Evolutionary conservation across 1,284 basidiomycete species (phyloP).

Genomic region (Lignosus rhinocerotis): DNA sequence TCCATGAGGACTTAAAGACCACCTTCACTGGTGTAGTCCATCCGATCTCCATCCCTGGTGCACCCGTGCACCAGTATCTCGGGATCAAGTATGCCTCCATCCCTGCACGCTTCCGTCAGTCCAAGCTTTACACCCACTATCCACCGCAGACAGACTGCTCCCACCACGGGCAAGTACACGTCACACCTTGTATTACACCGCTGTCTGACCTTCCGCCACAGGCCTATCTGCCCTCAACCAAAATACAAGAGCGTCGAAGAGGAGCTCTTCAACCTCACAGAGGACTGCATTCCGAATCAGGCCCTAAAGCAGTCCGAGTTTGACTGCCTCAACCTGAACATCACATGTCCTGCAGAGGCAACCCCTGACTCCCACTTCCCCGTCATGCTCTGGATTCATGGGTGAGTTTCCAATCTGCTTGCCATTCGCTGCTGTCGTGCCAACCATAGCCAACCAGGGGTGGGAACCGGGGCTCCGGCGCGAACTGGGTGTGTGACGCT

Average conservation of each 20-base stretch:
- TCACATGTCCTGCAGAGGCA: constrained; percentile 65
- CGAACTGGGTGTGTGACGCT: constrained; percentile 74
- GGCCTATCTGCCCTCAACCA: constrained; percentile 75
- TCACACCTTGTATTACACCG: neutral
- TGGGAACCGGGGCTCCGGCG: constrained; percentile 68
- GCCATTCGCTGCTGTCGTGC: constrained; percentile 6
- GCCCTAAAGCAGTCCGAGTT: constrained; percentile 67
- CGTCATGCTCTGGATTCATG: constrained; percentile 81
- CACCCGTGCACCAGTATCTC: constrained; percentile 66
- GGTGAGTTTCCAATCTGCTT: constrained; percentile 41
- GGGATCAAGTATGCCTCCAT: constrained; percentile 75
- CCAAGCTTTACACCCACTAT: constrained; percentile 57
- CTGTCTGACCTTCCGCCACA: constrained; percentile 30
- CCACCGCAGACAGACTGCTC: constrained; percentile 60
- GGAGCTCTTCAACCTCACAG: constrained; percentile 58
- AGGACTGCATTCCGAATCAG: constrained; percentile 53
- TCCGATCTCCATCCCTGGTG: constrained; percentile 51
- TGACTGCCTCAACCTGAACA: constrained; percentile 75
- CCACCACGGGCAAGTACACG: constrained; percentile 52
- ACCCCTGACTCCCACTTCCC: constrained; percentile 53
- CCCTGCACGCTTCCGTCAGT: constrained; percentile 74
- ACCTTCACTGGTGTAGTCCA: constrained; percentile 67
- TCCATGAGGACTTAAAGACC: constrained; percentile 57
- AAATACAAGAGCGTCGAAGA: constrained; percentile 53
- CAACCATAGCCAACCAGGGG: constrained; percentile 44